Conservation (phyloP, 805 yeast genomes). For the Spathaspora arborariae region DNA sequence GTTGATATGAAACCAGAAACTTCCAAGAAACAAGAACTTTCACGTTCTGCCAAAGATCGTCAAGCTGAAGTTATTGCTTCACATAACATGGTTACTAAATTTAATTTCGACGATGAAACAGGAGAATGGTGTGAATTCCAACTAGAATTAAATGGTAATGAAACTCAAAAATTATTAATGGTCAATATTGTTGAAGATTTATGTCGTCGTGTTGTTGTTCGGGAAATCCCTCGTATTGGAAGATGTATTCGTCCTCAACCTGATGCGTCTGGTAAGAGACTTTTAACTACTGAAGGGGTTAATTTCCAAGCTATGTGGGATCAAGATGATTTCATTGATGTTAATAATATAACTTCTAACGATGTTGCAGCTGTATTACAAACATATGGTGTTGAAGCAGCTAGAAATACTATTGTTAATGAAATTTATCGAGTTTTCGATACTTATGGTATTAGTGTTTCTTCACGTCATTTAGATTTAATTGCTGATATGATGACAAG, state of each 20-base stretch:
- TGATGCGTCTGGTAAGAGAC: conserved; percentile 52
- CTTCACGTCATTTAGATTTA: conserved; percentile 90
- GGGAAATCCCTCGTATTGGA: conserved; percentile 88
- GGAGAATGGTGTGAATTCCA: conserved; percentile 95
- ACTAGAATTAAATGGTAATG: conserved; percentile 69
- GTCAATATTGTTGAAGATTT: conserved; percentile 92
- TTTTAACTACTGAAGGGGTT: conserved; percentile 94
- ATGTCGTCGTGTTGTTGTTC: conserved; percentile 84
- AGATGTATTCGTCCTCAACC: conserved; percentile 84
- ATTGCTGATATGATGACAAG: conserved; percentile 99
- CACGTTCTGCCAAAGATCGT: conserved; percentile 73
- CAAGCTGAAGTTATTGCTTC: conserved; percentile 75
- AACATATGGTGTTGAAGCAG: conserved; percentile 98
- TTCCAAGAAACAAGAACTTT: conserved; percentile 22
- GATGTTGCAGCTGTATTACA: conserved; percentile 86
- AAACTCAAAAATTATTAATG: conserved; percentile 91
- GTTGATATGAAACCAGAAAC: conserved; percentile 25
- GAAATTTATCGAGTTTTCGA: conserved; percentile 96
- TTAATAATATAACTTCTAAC: conserved; percentile 84
- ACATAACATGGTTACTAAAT: conserved; percentile 70
- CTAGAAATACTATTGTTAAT: conserved; percentile 92
- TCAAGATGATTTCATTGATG: conserved; percentile 87
- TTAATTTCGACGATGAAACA: conserved; percentile 81
- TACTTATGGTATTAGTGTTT: conserved; percentile 91
- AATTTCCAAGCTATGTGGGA: conserved; percentile 98